Evolutionary conservation across 148 eudicot genomes (phyloP).

Genomic region (Chenopodium suecicum): DNA sequence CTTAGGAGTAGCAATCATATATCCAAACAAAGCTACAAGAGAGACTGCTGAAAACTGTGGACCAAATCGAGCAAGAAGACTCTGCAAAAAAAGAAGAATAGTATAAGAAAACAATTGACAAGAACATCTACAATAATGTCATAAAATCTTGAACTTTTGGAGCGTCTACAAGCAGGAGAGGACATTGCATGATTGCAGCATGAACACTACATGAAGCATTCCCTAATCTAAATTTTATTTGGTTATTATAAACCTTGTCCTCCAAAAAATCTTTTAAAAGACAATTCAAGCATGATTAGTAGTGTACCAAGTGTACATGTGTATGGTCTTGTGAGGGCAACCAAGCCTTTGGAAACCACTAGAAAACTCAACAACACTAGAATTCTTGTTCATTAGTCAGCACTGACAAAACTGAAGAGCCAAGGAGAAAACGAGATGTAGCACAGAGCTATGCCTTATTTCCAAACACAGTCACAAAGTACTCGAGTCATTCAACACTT

Average conservation of each 20-base stretch:
- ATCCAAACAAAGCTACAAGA: slow-evolving; percentile 40
- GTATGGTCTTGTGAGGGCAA: too few species aligned
- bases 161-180: background rate
- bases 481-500: background rate
- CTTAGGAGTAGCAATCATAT: slow-evolving; percentile 41
- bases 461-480: background rate
- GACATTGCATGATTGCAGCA: too few species aligned
- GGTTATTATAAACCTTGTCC: too few species aligned
- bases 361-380: background rate
- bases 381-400: background rate
- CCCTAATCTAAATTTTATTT: too few species aligned
- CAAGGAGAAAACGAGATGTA: background rate
- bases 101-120: background rate
- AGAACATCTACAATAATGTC: background rate
- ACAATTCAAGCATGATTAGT: too few species aligned
- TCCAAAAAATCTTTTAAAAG: too few species aligned
- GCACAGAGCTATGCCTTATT: background rate
- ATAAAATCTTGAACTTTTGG: background rate
- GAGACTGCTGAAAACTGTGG: slow-evolving; percentile 51
- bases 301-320: too few species aligned
- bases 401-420: background rate
- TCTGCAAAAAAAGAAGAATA: slow-evolving; percentile 34
- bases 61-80: slow-evolving; percentile 38
- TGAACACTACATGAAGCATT: too few species aligned
- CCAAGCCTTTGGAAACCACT: background rate